A percentile compares a stretch with the other conserved stretches of the same genome.
phyloP scores from a whole-genome alignment of 2,329 filamentous ascomycete species.

The Calonectria montana region DNA sequence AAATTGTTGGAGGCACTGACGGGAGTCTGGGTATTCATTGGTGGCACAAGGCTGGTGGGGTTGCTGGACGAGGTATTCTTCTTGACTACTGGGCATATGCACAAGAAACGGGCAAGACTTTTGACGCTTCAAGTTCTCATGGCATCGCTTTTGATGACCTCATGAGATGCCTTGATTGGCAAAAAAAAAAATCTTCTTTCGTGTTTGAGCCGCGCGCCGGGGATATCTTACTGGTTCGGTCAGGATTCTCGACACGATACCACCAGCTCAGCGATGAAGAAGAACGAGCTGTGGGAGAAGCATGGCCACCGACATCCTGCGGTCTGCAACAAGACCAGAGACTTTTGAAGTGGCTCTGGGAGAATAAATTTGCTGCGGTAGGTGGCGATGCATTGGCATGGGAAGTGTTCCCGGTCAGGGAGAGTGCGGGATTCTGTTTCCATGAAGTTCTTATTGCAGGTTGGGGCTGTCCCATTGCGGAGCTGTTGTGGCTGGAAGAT shows the following conservation, averaged over 20 bases:
- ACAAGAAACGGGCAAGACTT: not conserved
- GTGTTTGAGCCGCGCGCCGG: not conserved
- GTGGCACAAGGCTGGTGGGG: slow-evolving; percentile 18
- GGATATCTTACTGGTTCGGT: slow-evolving; percentile 10
- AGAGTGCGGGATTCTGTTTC: slow-evolving; percentile 11
- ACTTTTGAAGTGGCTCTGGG: slow-evolving; percentile 18
- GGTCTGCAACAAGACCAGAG: slow-evolving; percentile 13
- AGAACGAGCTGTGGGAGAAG: slow-evolving; percentile 11
- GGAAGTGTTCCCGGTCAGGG: slow-evolving; percentile 12
- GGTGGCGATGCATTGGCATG: slow-evolving; percentile 14
- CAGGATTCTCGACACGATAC: slow-evolving; percentile 12
- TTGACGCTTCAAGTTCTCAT: slow-evolving; percentile 10
- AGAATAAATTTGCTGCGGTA: slow-evolving; percentile 19
- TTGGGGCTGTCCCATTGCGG: slow-evolving; percentile 18
- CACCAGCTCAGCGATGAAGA: slow-evolving; percentile 10
- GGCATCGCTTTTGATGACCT: slow-evolving; percentile 10
- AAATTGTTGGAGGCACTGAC: not conserved
- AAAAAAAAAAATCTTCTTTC: not conserved
- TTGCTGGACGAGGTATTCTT: slow-evolving; percentile 18
- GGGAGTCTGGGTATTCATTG: slow-evolving; percentile 15
- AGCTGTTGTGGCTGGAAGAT: slow-evolving; percentile 18
- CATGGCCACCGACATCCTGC: slow-evolving; percentile 24
- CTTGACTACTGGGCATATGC: slow-evolving; percentile 20
- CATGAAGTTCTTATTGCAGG: slow-evolving; percentile 21
- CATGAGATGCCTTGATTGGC: slow-evolving; percentile 14